phyloP scores from a whole-genome alignment of 345 rosid species.

The Draba incana region DNA sequence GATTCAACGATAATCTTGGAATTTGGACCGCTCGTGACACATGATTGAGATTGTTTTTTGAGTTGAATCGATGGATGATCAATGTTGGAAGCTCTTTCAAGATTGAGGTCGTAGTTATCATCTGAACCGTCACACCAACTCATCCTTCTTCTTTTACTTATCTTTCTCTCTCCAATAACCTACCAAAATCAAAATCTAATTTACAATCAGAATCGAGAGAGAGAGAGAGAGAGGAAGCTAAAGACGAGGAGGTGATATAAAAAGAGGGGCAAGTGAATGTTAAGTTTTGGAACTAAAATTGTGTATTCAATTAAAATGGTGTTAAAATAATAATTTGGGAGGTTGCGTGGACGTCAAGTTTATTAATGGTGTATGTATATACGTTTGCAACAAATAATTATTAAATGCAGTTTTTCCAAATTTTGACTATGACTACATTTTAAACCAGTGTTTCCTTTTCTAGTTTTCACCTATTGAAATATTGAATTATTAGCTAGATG shows the following conservation, averaged over 20 bases:
- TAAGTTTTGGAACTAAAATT: conserved; percentile 23
- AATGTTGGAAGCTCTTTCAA: conserved; percentile 39
- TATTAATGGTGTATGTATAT: conserved; percentile 50
- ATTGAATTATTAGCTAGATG: conserved; percentile 4
- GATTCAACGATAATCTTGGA: conserved; percentile 35
- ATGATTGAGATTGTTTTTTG: conserved; percentile 42
- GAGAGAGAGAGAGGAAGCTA: conserved; percentile 8
- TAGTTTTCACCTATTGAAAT: conserved; percentile 11
- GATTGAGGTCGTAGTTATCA: conserved; percentile 44
- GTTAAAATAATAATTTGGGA: conserved; percentile 12
- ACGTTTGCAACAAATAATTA: conserved; percentile 43
- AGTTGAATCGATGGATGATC: conserved; percentile 37
- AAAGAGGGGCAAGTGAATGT: conserved; percentile 36
- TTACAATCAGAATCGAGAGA: conserved; percentile 23
- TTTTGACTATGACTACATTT: conserved; percentile 36
- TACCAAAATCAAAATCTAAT: conserved; percentile 20
- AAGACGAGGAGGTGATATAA: conserved; percentile 34
- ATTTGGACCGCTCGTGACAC: conserved; percentile 38
- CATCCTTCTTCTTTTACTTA: conserved; percentile 50
- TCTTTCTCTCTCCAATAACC: conserved; percentile 30
- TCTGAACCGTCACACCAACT: conserved; percentile 64
- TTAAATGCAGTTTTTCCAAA: conserved; percentile 29
- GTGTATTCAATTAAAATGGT: conserved; percentile 6
- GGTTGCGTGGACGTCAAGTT: conserved; percentile 88
- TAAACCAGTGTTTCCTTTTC: conserved; percentile 9